Evolutionary conservation across 140 eudicot genomes (phyloP).

Genomic region (Bidens hawaiensis): DNA sequence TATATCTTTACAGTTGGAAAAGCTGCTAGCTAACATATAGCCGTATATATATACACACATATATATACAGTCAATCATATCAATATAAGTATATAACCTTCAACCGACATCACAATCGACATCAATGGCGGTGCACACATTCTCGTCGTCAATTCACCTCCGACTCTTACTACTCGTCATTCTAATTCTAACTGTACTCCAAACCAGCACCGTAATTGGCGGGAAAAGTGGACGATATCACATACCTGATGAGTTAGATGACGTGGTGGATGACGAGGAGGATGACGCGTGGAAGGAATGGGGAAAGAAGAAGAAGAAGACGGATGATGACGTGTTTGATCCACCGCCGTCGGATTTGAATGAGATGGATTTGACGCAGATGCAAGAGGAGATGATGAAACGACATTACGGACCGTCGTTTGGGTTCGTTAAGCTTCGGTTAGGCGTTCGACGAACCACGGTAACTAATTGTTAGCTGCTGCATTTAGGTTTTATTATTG

Average conservation of each 20-base stretch:
- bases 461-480: no score
- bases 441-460: conserved; percentile 55
- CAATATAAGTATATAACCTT: no score
- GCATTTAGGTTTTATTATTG: neutral
- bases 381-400: conserved; percentile 79
- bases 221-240: conserved; percentile 42
- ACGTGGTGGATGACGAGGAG: conserved; percentile 83
- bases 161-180: conserved; percentile 23
- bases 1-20: conserved; percentile 19
- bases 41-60: neutral
- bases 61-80: neutral
- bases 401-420: conserved; percentile 67
- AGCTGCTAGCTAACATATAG: conserved; percentile 7
- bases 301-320: conserved; percentile 53
- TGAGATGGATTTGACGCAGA: conserved; percentile 36
- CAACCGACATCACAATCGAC: conserved; percentile 11
- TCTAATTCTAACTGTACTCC: conserved; percentile 27
- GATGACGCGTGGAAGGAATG: conserved; percentile 79
- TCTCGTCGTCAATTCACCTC: conserved; percentile 6
- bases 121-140: neutral
- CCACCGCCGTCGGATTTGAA: conserved; percentile 66
- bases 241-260: conserved; percentile 80
- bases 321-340: conserved; percentile 41
- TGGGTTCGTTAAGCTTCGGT: conserved; percentile 78
- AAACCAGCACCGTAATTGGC: conserved; percentile 13